These are phyloP conservation scores for Xerocomus subilludens DNA, from an alignment of 1,284 basidiomycete genomes.

Conservation along the genomic window DNA sequence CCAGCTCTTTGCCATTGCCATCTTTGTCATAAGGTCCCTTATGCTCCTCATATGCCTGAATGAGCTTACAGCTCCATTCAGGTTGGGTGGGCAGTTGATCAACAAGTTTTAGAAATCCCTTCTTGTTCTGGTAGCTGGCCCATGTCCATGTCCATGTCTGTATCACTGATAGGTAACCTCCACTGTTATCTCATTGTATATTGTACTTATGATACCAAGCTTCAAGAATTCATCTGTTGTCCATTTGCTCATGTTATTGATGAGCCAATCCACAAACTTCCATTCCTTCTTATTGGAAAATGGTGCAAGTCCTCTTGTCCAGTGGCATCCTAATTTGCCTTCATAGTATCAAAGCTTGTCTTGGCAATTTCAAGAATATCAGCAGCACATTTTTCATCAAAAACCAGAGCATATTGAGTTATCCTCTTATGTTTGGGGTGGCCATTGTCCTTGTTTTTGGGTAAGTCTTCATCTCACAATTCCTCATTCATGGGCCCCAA, in stretches of 20 bases:
- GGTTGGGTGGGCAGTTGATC: conserved; percentile 39
- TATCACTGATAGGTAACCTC: neutral
- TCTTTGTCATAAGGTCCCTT: neutral
- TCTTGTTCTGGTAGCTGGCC: conserved; percentile 38
- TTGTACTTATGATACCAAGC: neutral
- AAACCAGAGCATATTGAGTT: too few relatives aligned
- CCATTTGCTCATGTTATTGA: conserved; percentile 22
- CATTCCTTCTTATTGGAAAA: conserved; percentile 26
- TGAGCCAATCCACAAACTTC: conserved; percentile 27
- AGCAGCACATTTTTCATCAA: too few relatives aligned
- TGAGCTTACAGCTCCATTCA: conserved; percentile 43
- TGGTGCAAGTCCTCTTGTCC: neutral
- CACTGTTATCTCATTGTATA: neutral
- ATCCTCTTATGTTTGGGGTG: too few relatives aligned
- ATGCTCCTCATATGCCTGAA: conserved; percentile 27
- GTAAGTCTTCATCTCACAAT: neutral
- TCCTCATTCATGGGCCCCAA: neutral
- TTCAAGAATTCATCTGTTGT: conserved; percentile 2
- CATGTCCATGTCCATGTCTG: conserved; percentile 6
- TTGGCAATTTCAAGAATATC: too few relatives aligned
- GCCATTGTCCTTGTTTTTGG: too few relatives aligned
- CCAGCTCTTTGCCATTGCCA: too few relatives aligned
- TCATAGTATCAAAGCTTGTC: too few relatives aligned
- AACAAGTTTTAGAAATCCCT: conserved; percentile 38
- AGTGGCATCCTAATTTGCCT: too few relatives aligned